phyloP scores from a whole-genome alignment of 2,329 filamentous ascomycete genomes.

The Nemania sp. region DNA sequence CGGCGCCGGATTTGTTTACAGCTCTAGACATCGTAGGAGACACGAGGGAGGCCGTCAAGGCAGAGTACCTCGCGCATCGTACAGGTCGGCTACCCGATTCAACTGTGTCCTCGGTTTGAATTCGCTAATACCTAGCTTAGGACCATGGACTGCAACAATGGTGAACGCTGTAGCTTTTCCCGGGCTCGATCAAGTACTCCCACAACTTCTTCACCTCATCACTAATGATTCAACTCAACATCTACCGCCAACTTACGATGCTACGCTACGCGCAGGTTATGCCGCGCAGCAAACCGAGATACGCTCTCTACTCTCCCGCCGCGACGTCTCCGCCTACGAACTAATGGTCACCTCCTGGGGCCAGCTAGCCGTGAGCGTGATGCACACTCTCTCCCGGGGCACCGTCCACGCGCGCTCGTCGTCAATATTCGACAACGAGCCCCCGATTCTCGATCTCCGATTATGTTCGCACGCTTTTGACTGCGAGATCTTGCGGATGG shows the following conservation, averaged over 20 bases:
- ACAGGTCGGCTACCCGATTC: constrained; percentile 39
- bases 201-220: constrained; percentile 36
- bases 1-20: constrained; percentile 44
- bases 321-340: constrained; percentile 46
- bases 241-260: constrained; percentile 44
- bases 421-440: constrained; percentile 51
- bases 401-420: constrained; percentile 55
- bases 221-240: constrained; percentile 25
- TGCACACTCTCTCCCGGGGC: constrained; percentile 61
- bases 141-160: constrained; percentile 48
- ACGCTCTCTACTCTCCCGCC: constrained; percentile 42
- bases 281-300: constrained; percentile 42
- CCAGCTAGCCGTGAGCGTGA: constrained; percentile 49
- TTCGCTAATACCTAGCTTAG: constrained; percentile 36
- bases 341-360: constrained; percentile 51
- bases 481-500: constrained; percentile 47
- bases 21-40: constrained; percentile 46
- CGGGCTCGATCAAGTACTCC: constrained; percentile 41
- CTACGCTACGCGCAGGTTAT: constrained; percentile 45
- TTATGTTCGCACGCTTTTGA: constrained; percentile 60
- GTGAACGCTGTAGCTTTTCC: constrained; percentile 49
- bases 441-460: constrained; percentile 57
- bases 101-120: background rate
- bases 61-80: constrained; percentile 45
- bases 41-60: constrained; percentile 38